phyloP scores from a whole-genome alignment of 2,329 filamentous ascomycete species.

The Colletotrichum cereale region DNA sequence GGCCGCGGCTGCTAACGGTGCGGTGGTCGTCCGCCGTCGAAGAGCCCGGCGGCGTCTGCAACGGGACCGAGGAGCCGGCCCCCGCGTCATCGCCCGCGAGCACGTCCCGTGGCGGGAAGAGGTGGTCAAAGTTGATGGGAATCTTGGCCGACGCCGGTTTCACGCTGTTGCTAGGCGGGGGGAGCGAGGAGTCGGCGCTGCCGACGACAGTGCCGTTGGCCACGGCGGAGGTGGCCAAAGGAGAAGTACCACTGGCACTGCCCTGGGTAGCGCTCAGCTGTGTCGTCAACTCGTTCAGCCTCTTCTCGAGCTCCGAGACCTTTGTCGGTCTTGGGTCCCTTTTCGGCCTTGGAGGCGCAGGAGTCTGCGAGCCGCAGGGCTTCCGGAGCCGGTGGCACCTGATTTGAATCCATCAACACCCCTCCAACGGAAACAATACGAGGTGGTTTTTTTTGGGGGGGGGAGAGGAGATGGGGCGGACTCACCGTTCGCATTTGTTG shows the following conservation, averaged over 20 bases:
- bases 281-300: conserved; percentile 62
- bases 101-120: conserved; percentile 49
- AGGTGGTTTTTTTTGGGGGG: background rate
- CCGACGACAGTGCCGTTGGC: conserved; percentile 23
- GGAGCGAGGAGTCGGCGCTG: conserved; percentile 25
- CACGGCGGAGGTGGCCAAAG: conserved; percentile 1
- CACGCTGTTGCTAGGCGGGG: conserved; percentile 24
- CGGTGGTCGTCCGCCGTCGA: conserved; percentile 43
- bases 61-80: background rate
- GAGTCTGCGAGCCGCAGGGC: conserved; percentile 59
- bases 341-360: conserved; percentile 61
- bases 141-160: conserved; percentile 29
- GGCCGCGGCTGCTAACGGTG: conserved; percentile 21
- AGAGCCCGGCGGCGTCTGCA: conserved; percentile 40
- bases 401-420: background rate
- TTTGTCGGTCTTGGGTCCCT: conserved; percentile 61
- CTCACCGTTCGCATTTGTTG: conserved; percentile 62
- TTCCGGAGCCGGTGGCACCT: conserved; percentile 64
- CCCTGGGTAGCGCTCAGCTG: conserved; percentile 51
- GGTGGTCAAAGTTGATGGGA: conserved; percentile 49
- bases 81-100: background rate
- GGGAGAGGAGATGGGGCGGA: background rate
- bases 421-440: background rate
- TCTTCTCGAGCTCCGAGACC: conserved; percentile 64
- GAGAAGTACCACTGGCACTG: conserved; percentile 5